Base-by-base conservation (phyloP, 768 basidiomycete species). In the Lactarius pseudohatsudake region DNA sequence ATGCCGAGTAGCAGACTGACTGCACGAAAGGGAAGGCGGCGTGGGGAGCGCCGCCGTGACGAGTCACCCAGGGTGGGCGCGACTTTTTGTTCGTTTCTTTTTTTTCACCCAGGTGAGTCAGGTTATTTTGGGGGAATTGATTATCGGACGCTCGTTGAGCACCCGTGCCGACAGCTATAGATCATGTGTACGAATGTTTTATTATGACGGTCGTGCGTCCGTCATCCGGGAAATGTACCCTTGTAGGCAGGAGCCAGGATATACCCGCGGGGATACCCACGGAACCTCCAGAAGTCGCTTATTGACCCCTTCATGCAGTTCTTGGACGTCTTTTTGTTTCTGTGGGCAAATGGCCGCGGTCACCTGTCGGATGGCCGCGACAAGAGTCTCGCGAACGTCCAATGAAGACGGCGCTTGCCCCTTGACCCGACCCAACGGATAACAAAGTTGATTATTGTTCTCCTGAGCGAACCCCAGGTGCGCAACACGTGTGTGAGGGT, bases 251-350 rank as follows among this genome's bases (percentile, higher is more conserved):
- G 50, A 22, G 26, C 50, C 50, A 63, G 53, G 53, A 60, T 67
- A 67, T 60, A 64, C 62, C 66, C 66, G 66, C 62, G 66, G 66
- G 66, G 62, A 64, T 67, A 67, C 58, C 57, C 50, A 59, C 28
- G 65, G 50, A 62, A 57, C 61, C 26, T 40, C 50, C 53, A 59
- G 47, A 58, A 32, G 22, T 41, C 61, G 61, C 65, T 62, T 66
- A 30, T 62, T 59, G 61, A 6, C 40, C 50, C 58, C 65, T 53
- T 47, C 61, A 62, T 66, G 61, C 57, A 57, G 32, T 66, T 62
- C 65, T 66, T 59, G 66, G 57, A 67, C 16, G n/a, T 38, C 66
- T 56, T 67, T 67, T 67, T 64, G 62, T 67, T 64, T 67, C 63
- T 50, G 66, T 64, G 62, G 66, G 57, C 56, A 64, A 64, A 59